These are phyloP conservation scores for Globisporangium acanthophoron DNA, from an alignment of 352 stramenopile species.

Conservation along the genomic window DNA sequence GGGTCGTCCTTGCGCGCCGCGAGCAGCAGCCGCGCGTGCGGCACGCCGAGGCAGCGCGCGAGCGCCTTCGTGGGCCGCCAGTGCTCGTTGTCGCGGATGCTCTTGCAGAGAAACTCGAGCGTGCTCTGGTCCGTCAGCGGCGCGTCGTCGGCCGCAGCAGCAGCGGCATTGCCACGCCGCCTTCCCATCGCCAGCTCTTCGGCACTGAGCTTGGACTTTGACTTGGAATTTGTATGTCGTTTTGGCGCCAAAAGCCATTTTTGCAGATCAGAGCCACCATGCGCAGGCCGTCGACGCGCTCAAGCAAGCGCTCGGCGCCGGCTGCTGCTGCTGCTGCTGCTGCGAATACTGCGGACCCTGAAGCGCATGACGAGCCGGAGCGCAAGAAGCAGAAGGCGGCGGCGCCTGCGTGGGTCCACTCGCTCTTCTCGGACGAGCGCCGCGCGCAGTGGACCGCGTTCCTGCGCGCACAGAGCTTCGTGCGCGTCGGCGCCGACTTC, in stretches of 20 bases:
- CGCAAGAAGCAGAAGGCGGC: too few relatives aligned
- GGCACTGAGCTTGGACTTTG: neutral
- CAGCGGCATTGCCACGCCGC: neutral
- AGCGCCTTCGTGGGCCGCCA: slow-evolving; percentile 43
- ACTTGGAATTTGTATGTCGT: neutral
- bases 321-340: neutral
- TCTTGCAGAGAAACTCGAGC: slow-evolving; percentile 33
- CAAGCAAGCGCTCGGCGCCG: neutral
- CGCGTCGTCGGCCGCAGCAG: neutral
- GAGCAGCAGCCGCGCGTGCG: slow-evolving; percentile 28
- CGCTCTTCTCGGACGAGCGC: slow-evolving; percentile 11
- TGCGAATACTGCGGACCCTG: neutral
- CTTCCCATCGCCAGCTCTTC: neutral
- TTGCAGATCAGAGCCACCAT: neutral
- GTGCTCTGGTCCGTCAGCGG: slow-evolving; percentile 22
- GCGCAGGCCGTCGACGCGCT: neutral
- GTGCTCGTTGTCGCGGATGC: slow-evolving; percentile 20
- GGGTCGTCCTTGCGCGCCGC: slow-evolving; percentile 36
- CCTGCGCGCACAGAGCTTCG: slow-evolving; percentile 29
- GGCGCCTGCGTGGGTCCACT: neutral
- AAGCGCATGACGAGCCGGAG: neutral
- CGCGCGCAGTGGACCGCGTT: slow-evolving; percentile 31
- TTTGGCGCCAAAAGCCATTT: neutral
- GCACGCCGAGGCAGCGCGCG: slow-evolving; percentile 34
- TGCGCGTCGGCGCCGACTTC: slow-evolving; percentile 30